Evolutionary conservation across 805 yeast genomes (phyloP).

Genomic region (Candida easanensis): DNA sequence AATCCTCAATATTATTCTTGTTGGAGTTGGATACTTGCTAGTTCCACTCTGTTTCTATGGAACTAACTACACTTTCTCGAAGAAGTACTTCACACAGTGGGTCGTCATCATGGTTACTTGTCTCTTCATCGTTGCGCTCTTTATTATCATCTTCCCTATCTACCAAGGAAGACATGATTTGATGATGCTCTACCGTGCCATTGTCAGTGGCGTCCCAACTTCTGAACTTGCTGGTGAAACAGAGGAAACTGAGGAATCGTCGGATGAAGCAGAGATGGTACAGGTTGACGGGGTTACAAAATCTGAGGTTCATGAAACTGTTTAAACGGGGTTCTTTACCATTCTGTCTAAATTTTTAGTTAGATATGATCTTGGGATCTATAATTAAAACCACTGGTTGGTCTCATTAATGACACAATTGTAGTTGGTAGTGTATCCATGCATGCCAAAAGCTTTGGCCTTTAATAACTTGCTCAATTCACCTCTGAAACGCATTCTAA

Average conservation of each 20-base stretch:
- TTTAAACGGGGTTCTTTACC: too few species aligned
- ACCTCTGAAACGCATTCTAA: too few species aligned
- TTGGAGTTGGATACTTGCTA: slow-evolving; percentile 32
- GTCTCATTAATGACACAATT: too few species aligned
- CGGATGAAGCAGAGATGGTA: slow-evolving; percentile 8
- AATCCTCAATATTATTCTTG: slow-evolving; percentile 33
- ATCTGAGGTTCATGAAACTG: not conserved
- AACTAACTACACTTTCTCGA: slow-evolving; percentile 33
- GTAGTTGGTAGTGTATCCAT: too few species aligned
- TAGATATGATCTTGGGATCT: too few species aligned
- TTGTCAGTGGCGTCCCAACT: not conserved
- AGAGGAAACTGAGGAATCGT: not conserved
- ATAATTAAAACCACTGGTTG: too few species aligned
- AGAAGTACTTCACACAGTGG: slow-evolving; percentile 35
- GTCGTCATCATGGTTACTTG: slow-evolving; percentile 38
- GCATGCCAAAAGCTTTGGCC: too few species aligned
- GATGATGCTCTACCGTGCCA: slow-evolving; percentile 10
- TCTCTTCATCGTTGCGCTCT: slow-evolving; percentile 34
- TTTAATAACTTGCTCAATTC: too few species aligned
- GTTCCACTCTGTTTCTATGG: slow-evolving; percentile 35
- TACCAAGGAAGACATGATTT: slow-evolving; percentile 32
- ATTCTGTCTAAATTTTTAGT: too few species aligned
- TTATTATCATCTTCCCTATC: slow-evolving; percentile 36
- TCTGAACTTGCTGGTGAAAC: not conserved
- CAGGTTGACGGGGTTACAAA: not conserved